A percentile compares a stretch with the other conserved stretches of the same genome.
Conservation (phyloP, 768 basidiomycete species). For the Suillus bovinus region DNA sequence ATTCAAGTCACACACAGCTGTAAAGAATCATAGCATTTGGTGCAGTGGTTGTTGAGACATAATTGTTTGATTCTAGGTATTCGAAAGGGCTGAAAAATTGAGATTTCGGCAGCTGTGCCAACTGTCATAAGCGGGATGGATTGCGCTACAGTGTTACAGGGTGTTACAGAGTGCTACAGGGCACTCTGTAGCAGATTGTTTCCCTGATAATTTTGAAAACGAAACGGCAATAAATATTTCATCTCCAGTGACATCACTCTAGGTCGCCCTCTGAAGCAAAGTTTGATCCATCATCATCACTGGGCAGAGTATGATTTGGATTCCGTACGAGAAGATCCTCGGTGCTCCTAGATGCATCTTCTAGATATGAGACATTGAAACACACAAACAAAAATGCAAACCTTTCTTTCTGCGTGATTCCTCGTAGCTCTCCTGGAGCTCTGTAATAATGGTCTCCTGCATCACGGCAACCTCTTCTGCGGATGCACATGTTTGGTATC, state of each 20-base stretch:
- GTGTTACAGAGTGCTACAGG: too few species aligned
- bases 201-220: too few species aligned
- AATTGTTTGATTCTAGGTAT: too few species aligned
- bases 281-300: background rate
- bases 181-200: too few species aligned
- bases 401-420: conserved; percentile 57
- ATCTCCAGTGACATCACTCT: background rate
- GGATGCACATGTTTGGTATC: conserved; percentile 71
- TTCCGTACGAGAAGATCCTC: conserved; percentile 70
- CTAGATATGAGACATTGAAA: conserved; percentile 12
- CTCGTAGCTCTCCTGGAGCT: conserved; percentile 63
- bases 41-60: too few species aligned
- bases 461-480: conserved; percentile 55
- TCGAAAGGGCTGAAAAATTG: too few species aligned
- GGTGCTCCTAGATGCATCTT: conserved; percentile 31
- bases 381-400: conserved; percentile 21
- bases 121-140: too few species aligned
- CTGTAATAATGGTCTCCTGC: conserved; percentile 70
- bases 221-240: background rate
- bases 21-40: too few species aligned
- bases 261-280: background rate
- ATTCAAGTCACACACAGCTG: too few species aligned
- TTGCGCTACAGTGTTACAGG: too few species aligned
- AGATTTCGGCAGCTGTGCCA: too few species aligned
- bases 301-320: conserved; percentile 52